phyloP scores from a whole-genome alignment of 805 yeast genomes.

The Scheffersomyces lignosus region DNA sequence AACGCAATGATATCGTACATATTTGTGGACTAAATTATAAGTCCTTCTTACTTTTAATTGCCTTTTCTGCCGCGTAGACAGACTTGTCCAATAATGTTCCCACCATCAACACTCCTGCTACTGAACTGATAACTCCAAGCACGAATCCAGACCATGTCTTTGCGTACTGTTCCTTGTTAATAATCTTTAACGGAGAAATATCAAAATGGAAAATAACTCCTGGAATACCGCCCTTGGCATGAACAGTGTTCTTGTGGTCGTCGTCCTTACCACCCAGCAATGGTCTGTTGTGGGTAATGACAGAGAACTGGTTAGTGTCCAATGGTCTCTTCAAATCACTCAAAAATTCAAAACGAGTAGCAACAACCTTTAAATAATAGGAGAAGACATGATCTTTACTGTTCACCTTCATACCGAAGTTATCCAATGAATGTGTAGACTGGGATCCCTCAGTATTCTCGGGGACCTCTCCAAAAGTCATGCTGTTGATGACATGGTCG shows the following conservation, averaged over 20 bases:
- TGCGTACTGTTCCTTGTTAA: slow-evolving; percentile 72
- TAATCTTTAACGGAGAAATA: slow-evolving; percentile 88
- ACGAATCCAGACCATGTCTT: slow-evolving; percentile 83
- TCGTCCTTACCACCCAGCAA: slow-evolving; percentile 82
- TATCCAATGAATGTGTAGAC: slow-evolving; percentile 70
- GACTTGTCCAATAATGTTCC: slow-evolving; percentile 88
- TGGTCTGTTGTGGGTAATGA: slow-evolving; percentile 85
- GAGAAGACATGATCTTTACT: slow-evolving; percentile 64
- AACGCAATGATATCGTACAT: too few species aligned
- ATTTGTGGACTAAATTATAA: slow-evolving; percentile 25
- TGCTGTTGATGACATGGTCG: slow-evolving; percentile 74
- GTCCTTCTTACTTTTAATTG: slow-evolving; percentile 66
- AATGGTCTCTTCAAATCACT: slow-evolving; percentile 42
- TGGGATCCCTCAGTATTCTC: slow-evolving; percentile 17
- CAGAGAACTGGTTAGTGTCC: slow-evolving; percentile 89
- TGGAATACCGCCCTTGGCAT: slow-evolving; percentile 84
- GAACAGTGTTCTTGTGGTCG: slow-evolving; percentile 86
- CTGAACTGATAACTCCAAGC: slow-evolving; percentile 79
- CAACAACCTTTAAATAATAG: slow-evolving; percentile 86
- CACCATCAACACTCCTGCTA: slow-evolving; percentile 92
- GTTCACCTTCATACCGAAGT: slow-evolving; percentile 36
- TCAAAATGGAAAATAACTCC: slow-evolving; percentile 88
- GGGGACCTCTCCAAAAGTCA: slow-evolving; percentile 76
- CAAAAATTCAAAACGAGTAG: slow-evolving; percentile 78
- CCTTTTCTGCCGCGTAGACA: slow-evolving; percentile 85